phyloP scores from a whole-genome alignment of 1,139 yeast genomes.

The Diutina catenulata region DNA sequence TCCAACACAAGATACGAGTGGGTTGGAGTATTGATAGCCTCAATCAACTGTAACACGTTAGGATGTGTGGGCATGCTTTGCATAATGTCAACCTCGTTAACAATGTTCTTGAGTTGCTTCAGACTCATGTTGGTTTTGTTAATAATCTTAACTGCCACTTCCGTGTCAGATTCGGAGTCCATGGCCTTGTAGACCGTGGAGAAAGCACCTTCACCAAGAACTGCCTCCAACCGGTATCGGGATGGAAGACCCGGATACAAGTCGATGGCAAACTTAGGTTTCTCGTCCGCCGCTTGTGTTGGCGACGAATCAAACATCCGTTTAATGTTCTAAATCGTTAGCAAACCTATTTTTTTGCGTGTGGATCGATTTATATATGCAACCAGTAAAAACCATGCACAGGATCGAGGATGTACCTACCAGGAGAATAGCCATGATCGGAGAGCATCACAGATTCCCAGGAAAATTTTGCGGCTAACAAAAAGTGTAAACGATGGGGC shows the following conservation, averaged over 20 bases:
- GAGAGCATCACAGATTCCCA: too few relatives aligned
- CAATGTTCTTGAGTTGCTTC: constrained; percentile 45
- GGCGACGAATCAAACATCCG: constrained; percentile 2
- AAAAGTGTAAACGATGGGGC: too few relatives aligned
- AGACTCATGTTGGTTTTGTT: constrained; percentile 45
- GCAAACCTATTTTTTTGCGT: not conserved
- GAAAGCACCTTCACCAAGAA: constrained; percentile 81
- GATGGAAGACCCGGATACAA: constrained; percentile 12
- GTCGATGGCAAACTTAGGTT: constrained; percentile 2
- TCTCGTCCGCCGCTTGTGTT: not conserved
- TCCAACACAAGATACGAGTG: constrained; percentile 77
- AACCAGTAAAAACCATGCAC: too few relatives aligned
- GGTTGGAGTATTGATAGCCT: constrained; percentile 42
- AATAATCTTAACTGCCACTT: constrained; percentile 81
- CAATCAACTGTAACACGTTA: constrained; percentile 60
- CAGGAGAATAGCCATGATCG: too few relatives aligned
- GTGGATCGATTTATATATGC: too few relatives aligned
- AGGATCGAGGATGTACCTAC: too few relatives aligned
- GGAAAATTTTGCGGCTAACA: too few relatives aligned
- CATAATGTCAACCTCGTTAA: constrained; percentile 83
- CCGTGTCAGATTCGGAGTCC: constrained; percentile 21
- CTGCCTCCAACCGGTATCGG: constrained; percentile 12
- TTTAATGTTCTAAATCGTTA: constrained; percentile 2
- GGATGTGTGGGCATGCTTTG: constrained; percentile 52
- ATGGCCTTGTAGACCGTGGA: constrained; percentile 71